Evolutionary conservation across 1,284 basidiomycete genomes (phyloP).

Genomic region (Sutorius eximius): DNA sequence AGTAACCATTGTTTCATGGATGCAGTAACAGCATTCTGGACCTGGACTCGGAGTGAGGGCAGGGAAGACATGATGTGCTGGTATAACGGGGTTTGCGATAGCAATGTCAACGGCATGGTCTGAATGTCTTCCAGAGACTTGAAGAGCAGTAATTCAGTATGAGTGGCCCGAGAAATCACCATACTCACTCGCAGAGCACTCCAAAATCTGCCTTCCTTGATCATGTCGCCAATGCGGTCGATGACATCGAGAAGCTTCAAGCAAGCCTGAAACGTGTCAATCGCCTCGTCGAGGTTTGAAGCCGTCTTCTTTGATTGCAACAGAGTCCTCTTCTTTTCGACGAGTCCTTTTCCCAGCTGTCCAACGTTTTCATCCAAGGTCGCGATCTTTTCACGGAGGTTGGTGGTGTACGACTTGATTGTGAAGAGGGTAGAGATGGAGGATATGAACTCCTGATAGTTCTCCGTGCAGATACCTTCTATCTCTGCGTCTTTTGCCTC

Average conservation of each 20-base stretch:
- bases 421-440: conserved; percentile 95
- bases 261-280: conserved; percentile 92
- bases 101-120: conserved; percentile 83
- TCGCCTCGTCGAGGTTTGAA: conserved; percentile 92
- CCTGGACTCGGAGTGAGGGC: conserved; percentile 84
- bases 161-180: conserved; percentile 24
- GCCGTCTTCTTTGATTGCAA: conserved; percentile 91
- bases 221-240: conserved; percentile 91
- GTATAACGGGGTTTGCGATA: conserved; percentile 93
- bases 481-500: conserved; percentile 95
- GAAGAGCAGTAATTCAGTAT: conserved; percentile 32
- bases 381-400: conserved; percentile 76
- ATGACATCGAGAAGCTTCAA: conserved; percentile 92
- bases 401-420: conserved; percentile 87
- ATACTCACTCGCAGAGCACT: conserved; percentile 87
- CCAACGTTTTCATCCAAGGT: conserved; percentile 70
- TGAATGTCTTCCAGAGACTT: conserved; percentile 95
- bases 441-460: conserved; percentile 97
- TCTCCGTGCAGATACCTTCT: conserved; percentile 91
- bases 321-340: conserved; percentile 88
- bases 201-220: conserved; percentile 92
- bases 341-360: conserved; percentile 79
- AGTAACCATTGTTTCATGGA: conserved; percentile 98
- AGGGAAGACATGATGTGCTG: conserved; percentile 89
- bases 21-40: conserved; percentile 91